Evolutionary conservation across 345 rosid genomes (phyloP), one percentile per base, ranked within the genome.

Genomic region (Salix suchowensis): DNA sequence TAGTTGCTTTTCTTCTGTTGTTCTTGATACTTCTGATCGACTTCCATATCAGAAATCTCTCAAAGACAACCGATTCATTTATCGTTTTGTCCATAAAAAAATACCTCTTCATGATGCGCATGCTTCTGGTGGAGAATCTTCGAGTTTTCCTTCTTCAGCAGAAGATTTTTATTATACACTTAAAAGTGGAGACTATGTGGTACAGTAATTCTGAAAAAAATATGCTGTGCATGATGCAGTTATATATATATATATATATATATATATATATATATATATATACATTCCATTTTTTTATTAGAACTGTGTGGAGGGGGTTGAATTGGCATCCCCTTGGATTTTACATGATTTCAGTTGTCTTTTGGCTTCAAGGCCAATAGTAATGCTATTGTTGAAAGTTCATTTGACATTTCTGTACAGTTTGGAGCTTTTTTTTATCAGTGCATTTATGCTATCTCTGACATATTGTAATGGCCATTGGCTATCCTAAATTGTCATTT

Each of bases 151-250:
- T 37, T 58, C 80, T 80, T 70, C 85, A 76, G 75, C 82, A 40
- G 67, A 68, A 65, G 87, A 83, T 84, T 77, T 90, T 78, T 88
- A 87, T 79, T 81, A 88, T 85, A 81, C 81, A 19, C 93, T 96
- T 65, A 89, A 78, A 89, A 82, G 70, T 79, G 99, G 99, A 80
- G 99, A 93, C 79, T 87, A 86, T 77, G 99, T 96, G 97, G 98
- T 96, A 91, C 61, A 23, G 23, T 70, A 69, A 23, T 70, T 84
- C 70, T 78, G 44, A 44, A 12, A 44, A 12, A 15, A 44, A 44
- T 39, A 9, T 24, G 39, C 18, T 15, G 15, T 67, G 42, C 46
- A 32, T 67, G 16, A 44, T 61, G 34, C 12, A 21, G 15, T 58
- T 37, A 32, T 62, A 11, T 32, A 32, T 32, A 30, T 30, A 32